Base-by-base conservation (phyloP, 2,329 filamentous ascomycete genomes). In the Tolypocladium tropicale region DNA sequence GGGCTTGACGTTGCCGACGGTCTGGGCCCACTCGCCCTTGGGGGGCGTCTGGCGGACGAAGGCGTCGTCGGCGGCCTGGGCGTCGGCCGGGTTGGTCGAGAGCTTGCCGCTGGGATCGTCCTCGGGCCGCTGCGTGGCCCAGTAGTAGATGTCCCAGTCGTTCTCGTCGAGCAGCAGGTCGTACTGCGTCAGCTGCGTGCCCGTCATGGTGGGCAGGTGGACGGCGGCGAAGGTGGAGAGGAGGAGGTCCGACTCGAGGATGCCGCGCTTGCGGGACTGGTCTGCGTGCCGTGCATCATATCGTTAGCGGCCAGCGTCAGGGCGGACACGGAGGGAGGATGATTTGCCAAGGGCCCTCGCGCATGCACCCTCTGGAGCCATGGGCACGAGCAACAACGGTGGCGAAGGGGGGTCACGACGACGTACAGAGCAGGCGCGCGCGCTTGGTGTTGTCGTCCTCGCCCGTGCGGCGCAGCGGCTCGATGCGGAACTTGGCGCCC, bases 71-170 rank as follows among this genome's bases (percentile, higher is more conserved):
- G 59, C 36, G 53, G 58, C 56, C 18, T 60, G 61, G 53, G 65
- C 61, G 49, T 65, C 61, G 60, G 70, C 57, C 52, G 70, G 67
- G 64, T 70, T 64, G 60, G 74, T 70, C 55, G 69, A 61, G 56
- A 82, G 77, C 54, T 77, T 71, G 36, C 83, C 41, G 61, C 60
- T 71, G 70, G 53, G 76, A 28, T n/a, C 25, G 46, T 32, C 28
- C 10, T 71, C 34, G 83, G 63, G 60, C 64, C 90, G 85, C 73
- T 99, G 94, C 18, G 94, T 99, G 4, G 89, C 90, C 94, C 94
- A 99, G 80, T 99, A 99, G 79, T 99, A 99, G 59, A 99, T 96
- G 71, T 99, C 94, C 94, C 94, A 99, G 76, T 99, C 94, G 73
- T 99, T 99, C 76, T 99, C 94, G 73, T 99, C 94, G 56, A 99